phyloP scores from a whole-genome alignment of 2,329 filamentous ascomycete species.

The Talaromyces islandicus region DNA sequence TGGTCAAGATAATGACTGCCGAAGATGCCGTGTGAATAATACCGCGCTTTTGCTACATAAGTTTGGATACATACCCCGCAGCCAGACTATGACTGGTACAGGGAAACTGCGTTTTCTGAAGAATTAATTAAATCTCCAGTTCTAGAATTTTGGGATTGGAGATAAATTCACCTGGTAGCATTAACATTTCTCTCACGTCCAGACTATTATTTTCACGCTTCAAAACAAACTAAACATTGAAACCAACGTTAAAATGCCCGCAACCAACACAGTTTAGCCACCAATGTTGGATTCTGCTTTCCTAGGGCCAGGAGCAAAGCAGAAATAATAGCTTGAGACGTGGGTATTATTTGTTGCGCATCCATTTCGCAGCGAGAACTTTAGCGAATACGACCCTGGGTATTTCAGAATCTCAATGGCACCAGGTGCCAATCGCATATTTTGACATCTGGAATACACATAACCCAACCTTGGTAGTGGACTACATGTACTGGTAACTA shows the following conservation, averaged over 20 bases:
- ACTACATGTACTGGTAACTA: too few species aligned
- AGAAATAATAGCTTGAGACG: background rate
- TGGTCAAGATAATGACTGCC: background rate
- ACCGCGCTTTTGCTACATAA: background rate
- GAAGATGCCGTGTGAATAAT: background rate
- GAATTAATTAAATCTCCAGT: background rate
- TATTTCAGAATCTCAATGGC: background rate
- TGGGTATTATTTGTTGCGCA: background rate
- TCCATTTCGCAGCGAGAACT: too few species aligned
- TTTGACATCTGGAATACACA: too few species aligned
- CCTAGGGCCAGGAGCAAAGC: background rate
- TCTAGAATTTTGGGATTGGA: background rate
- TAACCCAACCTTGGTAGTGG: too few species aligned
- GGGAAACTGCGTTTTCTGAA: background rate
- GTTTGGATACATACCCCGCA: background rate
- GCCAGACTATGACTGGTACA: background rate
- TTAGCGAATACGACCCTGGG: background rate
- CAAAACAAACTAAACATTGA: background rate
- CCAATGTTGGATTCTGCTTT: background rate
- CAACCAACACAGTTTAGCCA: background rate
- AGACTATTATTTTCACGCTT: background rate
- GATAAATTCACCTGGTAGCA: background rate
- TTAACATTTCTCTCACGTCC: background rate
- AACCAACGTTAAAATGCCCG: background rate
- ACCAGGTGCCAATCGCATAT: too few species aligned